Percentiles rank a stretch among this genome's conserved stretches.
Evolutionary conservation across 768 basidiomycete species (phyloP).

Genomic region (Chlorophyllum brunneum): DNA sequence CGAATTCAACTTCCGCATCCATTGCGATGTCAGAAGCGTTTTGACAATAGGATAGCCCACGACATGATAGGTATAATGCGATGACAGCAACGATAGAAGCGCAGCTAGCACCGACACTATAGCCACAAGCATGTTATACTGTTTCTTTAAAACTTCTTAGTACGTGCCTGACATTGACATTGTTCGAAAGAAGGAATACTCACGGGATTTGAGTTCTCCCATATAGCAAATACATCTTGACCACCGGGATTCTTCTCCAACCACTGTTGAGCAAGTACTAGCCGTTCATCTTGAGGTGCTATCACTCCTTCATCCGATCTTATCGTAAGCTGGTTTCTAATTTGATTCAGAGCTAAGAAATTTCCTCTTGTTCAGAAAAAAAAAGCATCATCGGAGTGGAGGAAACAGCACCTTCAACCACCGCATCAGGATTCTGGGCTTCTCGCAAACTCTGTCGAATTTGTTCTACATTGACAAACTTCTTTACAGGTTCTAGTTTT

Average conservation of each 20-base stretch:
- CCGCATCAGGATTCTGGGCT: constrained; percentile 27
- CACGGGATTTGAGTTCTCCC: constrained; percentile 54
- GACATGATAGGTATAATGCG: constrained; percentile 65
- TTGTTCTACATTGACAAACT: constrained; percentile 26
- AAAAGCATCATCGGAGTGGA: background rate
- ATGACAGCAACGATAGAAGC: constrained; percentile 58
- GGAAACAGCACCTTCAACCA: constrained; percentile 26
- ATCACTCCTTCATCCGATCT: constrained; percentile 44
- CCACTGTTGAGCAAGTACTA: constrained; percentile 61
- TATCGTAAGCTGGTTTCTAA: constrained; percentile 63
- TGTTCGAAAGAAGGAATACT: constrained; percentile 17
- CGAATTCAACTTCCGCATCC: constrained; percentile 53
- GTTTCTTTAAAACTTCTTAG: background rate
- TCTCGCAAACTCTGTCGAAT: constrained; percentile 26
- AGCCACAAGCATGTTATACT: background rate
- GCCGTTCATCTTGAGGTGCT: constrained; percentile 52
- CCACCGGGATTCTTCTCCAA: constrained; percentile 52
- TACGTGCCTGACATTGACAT: background rate
- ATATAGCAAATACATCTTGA: constrained; percentile 58
- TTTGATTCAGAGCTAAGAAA: constrained; percentile 38
- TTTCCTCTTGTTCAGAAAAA: constrained; percentile 9
- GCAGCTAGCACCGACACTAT: constrained; percentile 48
- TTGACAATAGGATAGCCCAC: constrained; percentile 63
- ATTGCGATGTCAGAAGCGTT: constrained; percentile 50
- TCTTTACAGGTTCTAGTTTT: constrained; percentile 7